These are phyloP conservation scores for Aspergillus cejpii DNA, from an alignment of 2,329 filamentous ascomycete species.

Conservation along the genomic window DNA sequence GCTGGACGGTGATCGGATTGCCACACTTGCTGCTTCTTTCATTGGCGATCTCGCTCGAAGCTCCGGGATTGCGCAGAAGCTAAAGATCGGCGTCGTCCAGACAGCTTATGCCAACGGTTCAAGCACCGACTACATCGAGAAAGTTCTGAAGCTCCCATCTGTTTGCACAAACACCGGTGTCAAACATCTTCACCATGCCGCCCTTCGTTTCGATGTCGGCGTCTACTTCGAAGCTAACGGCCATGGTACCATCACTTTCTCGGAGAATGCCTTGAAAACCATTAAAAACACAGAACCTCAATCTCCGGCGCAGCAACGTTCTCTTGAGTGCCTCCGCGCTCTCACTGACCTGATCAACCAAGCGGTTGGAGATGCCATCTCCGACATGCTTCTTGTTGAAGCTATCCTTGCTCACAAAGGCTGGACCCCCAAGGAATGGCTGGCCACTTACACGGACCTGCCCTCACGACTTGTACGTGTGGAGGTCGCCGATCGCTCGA, in stretches of 20 bases:
- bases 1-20: conserved; percentile 93
- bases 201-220: conserved; percentile 86
- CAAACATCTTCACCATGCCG: conserved; percentile 96
- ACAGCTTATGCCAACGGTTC: conserved; percentile 97
- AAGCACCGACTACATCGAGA: conserved; percentile 84
- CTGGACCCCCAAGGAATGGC: conserved; percentile 88
- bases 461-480: conserved; percentile 94
- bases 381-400: conserved; percentile 92
- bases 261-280: conserved; percentile 67
- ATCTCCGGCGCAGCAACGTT: conserved; percentile 84
- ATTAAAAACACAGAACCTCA: conserved; percentile 77
- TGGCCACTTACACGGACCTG: conserved; percentile 84
- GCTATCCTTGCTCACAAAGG: conserved; percentile 91
- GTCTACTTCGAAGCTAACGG: conserved; percentile 99
- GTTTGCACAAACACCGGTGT: conserved; percentile 93
- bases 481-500: conserved; percentile 77
- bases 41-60: conserved; percentile 79
- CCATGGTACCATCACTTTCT: conserved; percentile 94
- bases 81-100: conserved; percentile 91
- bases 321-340: conserved; percentile 75
- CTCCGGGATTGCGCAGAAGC: conserved; percentile 68
- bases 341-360: conserved; percentile 94
- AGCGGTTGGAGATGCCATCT: conserved; percentile 91
- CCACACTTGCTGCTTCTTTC: conserved; percentile 87
- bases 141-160: conserved; percentile 79